Percentiles rank a stretch among this genome's conserved stretches.
phyloP scores from a whole-genome alignment of 1,284 basidiomycete genomes.

The Cryptococcus jaspeensis region DNA sequence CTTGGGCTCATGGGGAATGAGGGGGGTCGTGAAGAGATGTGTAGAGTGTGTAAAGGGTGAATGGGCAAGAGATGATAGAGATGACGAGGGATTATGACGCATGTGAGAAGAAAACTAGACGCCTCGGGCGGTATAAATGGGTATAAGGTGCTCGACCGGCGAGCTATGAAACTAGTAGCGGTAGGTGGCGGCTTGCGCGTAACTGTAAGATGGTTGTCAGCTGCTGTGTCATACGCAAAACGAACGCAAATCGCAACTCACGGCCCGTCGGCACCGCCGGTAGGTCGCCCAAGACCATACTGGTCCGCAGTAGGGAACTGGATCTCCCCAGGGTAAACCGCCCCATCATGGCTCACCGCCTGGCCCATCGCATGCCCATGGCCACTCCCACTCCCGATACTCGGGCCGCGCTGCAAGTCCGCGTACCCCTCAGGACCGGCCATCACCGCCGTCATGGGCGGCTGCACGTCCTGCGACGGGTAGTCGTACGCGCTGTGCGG shows the following conservation, averaged over 20 bases:
- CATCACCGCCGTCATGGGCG: neutral
- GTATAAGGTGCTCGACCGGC: neutral
- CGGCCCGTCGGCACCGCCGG: conserved; percentile 41
- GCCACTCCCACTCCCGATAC: conserved; percentile 21
- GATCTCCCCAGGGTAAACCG: conserved; percentile 22
- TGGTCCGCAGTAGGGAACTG: conserved; percentile 27
- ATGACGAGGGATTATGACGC: no score
- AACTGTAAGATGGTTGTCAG: neutral
- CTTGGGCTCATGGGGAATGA: no score
- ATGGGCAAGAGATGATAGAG: no score
- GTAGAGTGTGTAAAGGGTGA: no score
- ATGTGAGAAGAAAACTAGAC: no score
- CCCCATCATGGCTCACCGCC: conserved; percentile 4
- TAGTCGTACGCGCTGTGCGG: conserved; percentile 17
- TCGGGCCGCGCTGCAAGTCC: conserved; percentile 39
- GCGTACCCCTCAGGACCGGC: conserved; percentile 32
- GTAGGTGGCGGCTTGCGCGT: conserved; percentile 2
- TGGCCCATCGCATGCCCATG: conserved; percentile 21
- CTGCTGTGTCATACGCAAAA: neutral
- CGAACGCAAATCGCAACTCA: no score
- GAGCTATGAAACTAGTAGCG: neutral
- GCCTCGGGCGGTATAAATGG: no score
- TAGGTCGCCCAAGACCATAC: conserved; percentile 40
- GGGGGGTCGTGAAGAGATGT: no score
- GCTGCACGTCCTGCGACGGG: conserved; percentile 32